phyloP scores from a whole-genome alignment of 2,329 filamentous ascomycete species.

The Penicillium sp. region DNA sequence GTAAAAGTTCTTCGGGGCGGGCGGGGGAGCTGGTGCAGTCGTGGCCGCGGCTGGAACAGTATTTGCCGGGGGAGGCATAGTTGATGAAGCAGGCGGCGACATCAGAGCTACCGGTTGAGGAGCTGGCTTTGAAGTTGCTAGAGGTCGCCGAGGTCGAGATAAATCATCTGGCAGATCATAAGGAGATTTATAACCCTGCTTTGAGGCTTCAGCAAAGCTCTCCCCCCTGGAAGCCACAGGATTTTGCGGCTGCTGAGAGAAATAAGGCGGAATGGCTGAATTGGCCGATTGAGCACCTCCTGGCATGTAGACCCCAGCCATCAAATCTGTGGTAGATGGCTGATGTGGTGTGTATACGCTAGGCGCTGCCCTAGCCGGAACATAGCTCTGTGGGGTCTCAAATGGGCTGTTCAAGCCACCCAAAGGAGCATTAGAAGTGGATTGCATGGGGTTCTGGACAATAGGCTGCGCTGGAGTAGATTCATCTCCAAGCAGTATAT shows the following conservation, averaged over 20 bases:
- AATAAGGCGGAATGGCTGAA: constrained; percentile 23
- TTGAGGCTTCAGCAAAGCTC: constrained; percentile 87
- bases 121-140: constrained; percentile 57
- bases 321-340: constrained; percentile 49
- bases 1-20: constrained; percentile 60
- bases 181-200: constrained; percentile 88
- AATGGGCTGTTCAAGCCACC: constrained; percentile 27
- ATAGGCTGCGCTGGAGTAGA: constrained; percentile 26
- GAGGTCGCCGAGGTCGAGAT: constrained; percentile 60
- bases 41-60: no score
- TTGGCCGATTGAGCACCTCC: constrained; percentile 16
- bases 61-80: constrained; percentile 15
- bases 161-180: constrained; percentile 94
- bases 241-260: constrained; percentile 26
- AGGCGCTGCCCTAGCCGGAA: constrained; percentile 19
- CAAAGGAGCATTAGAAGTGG: constrained; percentile 9
- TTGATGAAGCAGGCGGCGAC: constrained; percentile 15
- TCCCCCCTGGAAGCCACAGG: constrained; percentile 56
- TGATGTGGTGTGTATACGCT: constrained; percentile 54
- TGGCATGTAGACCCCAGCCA: constrained; percentile 35
- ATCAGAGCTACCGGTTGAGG: constrained; percentile 44
- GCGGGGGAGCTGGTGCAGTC: constrained; percentile 10
- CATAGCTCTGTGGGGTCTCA: constrained; percentile 24
- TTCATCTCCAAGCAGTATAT: constrained; percentile 72
- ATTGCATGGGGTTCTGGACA: constrained; percentile 24